Conservation (phyloP, 2,329 filamentous ascomycete species). For the Stemphylium lycopersici region DNA sequence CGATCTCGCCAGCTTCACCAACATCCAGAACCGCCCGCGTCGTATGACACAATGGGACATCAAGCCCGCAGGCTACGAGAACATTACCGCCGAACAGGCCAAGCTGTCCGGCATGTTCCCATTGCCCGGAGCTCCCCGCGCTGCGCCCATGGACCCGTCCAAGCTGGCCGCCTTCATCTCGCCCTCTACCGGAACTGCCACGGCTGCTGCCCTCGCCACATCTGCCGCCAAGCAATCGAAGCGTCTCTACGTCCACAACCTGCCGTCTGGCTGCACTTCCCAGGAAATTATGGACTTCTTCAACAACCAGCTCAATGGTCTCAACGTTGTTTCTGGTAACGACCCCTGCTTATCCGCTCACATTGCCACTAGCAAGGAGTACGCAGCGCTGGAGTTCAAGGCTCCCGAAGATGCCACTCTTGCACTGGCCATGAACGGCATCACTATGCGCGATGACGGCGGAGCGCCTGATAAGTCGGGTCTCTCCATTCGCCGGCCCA, state of each 20-base stretch:
- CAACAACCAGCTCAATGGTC: constrained; percentile 94
- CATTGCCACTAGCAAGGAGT: constrained; percentile 76
- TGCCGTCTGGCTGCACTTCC: constrained; percentile 75
- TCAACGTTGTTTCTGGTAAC: constrained; percentile 83
- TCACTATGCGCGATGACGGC: constrained; percentile 75
- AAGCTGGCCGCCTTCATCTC: constrained; percentile 96
- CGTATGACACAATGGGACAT: constrained; percentile 99
- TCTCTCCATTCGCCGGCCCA: constrained; percentile 82
- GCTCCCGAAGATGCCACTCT: constrained; percentile 86
- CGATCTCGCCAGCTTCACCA: constrained; percentile 85
- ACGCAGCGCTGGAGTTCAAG: constrained; percentile 92
- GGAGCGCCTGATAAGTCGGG: constrained; percentile 59
- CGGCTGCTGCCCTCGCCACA: constrained; percentile 83
- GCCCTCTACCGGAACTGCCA: constrained; percentile 74
- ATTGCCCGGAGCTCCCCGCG: constrained; percentile 89
- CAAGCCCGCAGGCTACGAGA: constrained; percentile 97
- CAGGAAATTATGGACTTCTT: constrained; percentile 83
- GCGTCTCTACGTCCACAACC: constrained; percentile 84
- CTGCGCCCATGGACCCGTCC: constrained; percentile 92
- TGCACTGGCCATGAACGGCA: constrained; percentile 86
- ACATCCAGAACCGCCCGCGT: constrained; percentile 84
- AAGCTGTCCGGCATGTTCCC: constrained; percentile 99
- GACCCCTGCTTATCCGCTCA: constrained; percentile 88
- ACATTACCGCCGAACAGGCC: constrained; percentile 96
- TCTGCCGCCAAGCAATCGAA: constrained; percentile 93